These are phyloP conservation scores for Penicillium sp. DNA, from an alignment of 2,329 filamentous ascomycete species.

Conservation along the genomic window DNA sequence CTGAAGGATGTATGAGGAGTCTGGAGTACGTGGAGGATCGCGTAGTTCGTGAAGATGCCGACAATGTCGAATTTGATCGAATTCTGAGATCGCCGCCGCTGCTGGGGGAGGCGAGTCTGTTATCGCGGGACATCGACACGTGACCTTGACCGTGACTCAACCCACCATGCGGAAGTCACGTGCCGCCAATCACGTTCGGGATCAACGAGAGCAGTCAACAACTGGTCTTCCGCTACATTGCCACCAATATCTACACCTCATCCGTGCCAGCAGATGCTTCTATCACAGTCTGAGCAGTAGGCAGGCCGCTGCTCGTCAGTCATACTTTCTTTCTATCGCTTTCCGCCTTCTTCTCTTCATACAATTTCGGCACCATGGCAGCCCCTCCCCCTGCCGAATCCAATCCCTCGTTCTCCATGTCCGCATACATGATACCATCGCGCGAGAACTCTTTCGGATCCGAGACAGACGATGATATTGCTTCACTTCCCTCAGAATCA, in stretches of 20 bases:
- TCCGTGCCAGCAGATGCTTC: conserved; percentile 22
- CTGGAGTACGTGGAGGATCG: conserved; percentile 1
- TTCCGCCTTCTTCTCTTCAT: neutral
- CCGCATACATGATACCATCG: conserved; percentile 44
- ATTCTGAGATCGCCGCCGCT: conserved; percentile 20
- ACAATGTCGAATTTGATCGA: conserved; percentile 22
- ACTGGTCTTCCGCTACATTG: neutral
- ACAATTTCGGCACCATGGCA: conserved; percentile 30
- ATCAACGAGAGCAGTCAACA: conserved; percentile 8
- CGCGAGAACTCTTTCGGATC: conserved; percentile 25
- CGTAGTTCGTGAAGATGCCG: conserved; percentile 8
- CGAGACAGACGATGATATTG: conserved; percentile 43
- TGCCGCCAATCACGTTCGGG: conserved; percentile 2
- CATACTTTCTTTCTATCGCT: neutral
- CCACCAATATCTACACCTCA: neutral
- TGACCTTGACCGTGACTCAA: conserved; percentile 23
- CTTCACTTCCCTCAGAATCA: conserved; percentile 46
- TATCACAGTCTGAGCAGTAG: conserved; percentile 30
- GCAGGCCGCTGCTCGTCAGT: conserved; percentile 40
- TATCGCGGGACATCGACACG: conserved; percentile 24
- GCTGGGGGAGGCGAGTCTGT: conserved; percentile 21
- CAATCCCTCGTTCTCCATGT: conserved; percentile 40
- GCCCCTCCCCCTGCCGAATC: conserved; percentile 30
- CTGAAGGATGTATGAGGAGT: neutral
- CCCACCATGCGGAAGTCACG: neutral